phyloP scores from a whole-genome alignment of 2,329 filamentous ascomycete genomes.

The Drechslera avenae region DNA sequence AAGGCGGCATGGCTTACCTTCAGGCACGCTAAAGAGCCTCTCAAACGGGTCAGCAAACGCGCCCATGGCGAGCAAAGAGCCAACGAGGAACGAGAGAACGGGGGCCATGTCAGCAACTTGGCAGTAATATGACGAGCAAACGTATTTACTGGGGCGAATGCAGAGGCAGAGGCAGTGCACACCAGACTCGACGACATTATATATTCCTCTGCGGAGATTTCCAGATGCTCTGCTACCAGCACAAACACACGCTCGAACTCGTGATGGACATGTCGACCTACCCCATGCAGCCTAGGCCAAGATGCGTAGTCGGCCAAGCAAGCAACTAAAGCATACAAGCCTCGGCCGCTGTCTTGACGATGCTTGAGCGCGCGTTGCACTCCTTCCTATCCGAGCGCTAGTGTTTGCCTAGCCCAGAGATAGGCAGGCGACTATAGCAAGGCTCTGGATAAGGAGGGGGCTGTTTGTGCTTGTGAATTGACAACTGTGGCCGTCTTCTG shows the following conservation, averaged over 20 bases:
- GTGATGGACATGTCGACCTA: conserved; percentile 3
- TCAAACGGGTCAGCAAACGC: conserved; percentile 34
- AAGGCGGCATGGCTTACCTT: conserved; percentile 18
- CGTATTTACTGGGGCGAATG: conserved; percentile 9
- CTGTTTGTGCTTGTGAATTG: no score
- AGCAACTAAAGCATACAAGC: conserved; percentile 15
- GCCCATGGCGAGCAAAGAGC: conserved; percentile 29
- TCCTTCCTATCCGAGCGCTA: conserved; percentile 15
- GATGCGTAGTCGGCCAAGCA: conserved; percentile 6
- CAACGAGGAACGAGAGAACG: conserved; percentile 29
- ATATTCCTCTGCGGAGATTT: conserved; percentile 1
- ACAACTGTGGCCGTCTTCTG: no score
- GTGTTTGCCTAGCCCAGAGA: not conserved
- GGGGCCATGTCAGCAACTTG: conserved; percentile 28
- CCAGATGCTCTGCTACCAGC: not conserved
- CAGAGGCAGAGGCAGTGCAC: conserved; percentile 4
- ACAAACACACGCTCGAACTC: not conserved
- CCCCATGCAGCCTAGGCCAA: conserved; percentile 1
- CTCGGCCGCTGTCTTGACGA: conserved; percentile 14
- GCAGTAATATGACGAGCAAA: conserved; percentile 18
- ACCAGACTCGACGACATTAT: conserved; percentile 1
- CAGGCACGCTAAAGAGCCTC: conserved; percentile 29
- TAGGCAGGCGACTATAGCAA: no score
- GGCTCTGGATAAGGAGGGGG: no score
- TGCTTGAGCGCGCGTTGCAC: conserved; percentile 15